These are phyloP conservation scores for Naegleria lovaniensis DNA, from an alignment of 208 protist genomes.

Conservation along the genomic window DNA sequence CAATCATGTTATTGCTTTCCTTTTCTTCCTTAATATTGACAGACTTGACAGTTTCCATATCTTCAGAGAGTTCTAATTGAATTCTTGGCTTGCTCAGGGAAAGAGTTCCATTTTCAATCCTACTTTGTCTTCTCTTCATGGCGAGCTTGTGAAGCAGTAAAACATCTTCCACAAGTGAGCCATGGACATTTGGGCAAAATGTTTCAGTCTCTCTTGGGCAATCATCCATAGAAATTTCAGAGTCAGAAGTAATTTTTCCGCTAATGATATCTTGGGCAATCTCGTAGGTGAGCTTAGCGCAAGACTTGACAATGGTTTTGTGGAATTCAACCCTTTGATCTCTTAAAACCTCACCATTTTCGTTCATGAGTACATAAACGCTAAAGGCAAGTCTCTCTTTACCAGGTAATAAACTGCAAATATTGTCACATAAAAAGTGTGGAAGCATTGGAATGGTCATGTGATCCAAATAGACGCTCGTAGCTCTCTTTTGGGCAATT, in stretches of 20 bases:
- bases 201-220: background rate
- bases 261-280: constrained; percentile 32
- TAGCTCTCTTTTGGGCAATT: constrained; percentile 19
- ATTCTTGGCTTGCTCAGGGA: background rate
- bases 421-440: constrained; percentile 81
- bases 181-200: background rate
- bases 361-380: constrained; percentile 68
- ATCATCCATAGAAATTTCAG: background rate
- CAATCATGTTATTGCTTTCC: constrained; percentile 68
- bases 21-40: background rate
- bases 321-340: background rate
- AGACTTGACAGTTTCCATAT: background rate
- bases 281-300: constrained; percentile 20
- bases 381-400: constrained; percentile 85
- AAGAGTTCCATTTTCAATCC: constrained; percentile 20
- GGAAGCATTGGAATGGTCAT: constrained; percentile 53
- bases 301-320: constrained; percentile 31
- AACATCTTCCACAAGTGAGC: constrained; percentile 9
- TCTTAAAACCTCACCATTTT: constrained; percentile 30
- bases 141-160: constrained; percentile 3
- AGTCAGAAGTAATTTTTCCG: background rate
- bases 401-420: constrained; percentile 84
- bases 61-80: background rate
- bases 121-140: background rate
- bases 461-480: constrained; percentile 32